Evolutionary conservation across 164 flowering plant genomes (phyloP).

Genomic region (Amborella trichopoda): DNA sequence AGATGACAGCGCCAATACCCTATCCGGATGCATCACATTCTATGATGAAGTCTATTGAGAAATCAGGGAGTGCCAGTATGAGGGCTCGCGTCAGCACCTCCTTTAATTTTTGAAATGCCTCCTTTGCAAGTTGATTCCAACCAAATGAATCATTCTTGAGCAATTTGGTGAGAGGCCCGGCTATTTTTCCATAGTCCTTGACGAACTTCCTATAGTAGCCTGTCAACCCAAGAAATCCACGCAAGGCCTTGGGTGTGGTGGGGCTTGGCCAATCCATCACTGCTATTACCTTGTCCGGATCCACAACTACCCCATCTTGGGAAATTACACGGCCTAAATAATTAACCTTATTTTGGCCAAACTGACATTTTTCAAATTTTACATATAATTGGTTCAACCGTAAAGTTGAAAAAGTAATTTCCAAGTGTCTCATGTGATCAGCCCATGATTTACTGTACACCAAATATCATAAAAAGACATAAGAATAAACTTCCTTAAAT

Average conservation of each 20-base stretch:
- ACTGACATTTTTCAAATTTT: constrained; percentile 2
- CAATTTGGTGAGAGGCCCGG: constrained; percentile 1
- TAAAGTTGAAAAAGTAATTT: background rate
- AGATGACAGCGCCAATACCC: constrained; percentile 1
- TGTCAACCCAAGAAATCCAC: constrained; percentile 1
- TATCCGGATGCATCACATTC: background rate
- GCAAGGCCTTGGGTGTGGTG: background rate
- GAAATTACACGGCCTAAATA: constrained; percentile 5
- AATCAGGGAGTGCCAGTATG: background rate
- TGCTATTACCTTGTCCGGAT: background rate
- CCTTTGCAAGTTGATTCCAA: background rate
- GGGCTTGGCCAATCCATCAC: constrained; percentile 1
- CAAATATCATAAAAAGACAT: constrained; percentile 13
- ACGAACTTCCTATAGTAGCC: too few relatives aligned
- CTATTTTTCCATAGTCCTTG: background rate
- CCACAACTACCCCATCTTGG: background rate
- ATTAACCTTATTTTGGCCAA: background rate
- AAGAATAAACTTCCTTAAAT: background rate
- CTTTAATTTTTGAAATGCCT: background rate
- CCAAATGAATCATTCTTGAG: background rate
- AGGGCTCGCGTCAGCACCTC: background rate
- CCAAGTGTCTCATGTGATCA: background rate
- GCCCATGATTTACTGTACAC: background rate
- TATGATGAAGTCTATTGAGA: background rate
- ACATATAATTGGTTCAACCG: background rate